These are phyloP conservation scores for Colletotrichum incanum DNA, from an alignment of 2,329 filamentous ascomycete genomes.

Conservation along the genomic window DNA sequence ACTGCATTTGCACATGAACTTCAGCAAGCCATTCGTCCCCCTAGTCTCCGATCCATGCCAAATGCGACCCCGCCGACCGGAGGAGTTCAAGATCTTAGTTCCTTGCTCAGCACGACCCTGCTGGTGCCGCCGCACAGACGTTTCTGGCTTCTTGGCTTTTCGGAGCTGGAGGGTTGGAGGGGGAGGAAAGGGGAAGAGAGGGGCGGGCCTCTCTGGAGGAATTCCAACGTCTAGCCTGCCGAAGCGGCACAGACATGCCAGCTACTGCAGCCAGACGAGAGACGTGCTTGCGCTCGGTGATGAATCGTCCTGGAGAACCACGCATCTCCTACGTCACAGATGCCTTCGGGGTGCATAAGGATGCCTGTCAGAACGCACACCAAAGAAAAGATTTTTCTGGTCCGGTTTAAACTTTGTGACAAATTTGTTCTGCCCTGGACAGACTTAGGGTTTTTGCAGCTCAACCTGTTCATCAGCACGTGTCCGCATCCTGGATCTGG, in stretches of 20 bases:
- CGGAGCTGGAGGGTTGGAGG: slow-evolving; percentile 22
- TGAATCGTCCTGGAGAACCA: slow-evolving; percentile 23
- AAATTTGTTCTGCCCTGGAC: not conserved
- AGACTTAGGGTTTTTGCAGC: slow-evolving; percentile 32
- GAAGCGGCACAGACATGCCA: slow-evolving; percentile 9
- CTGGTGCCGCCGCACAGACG: slow-evolving; percentile 34
- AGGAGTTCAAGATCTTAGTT: slow-evolving; percentile 41
- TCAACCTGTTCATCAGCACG: slow-evolving; percentile 24
- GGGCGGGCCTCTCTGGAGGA: slow-evolving; percentile 8
- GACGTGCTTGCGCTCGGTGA: slow-evolving; percentile 19
- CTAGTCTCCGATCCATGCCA: slow-evolving; percentile 34
- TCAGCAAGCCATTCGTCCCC: slow-evolving; percentile 29
- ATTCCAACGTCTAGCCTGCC: slow-evolving; percentile 29
- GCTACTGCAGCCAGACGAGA: not conserved
- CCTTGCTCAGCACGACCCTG: slow-evolving; percentile 31
- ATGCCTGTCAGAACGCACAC: slow-evolving; percentile 21
- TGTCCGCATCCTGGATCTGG: slow-evolving; percentile 32
- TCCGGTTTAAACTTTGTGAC: slow-evolving; percentile 7
- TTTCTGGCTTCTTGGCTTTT: slow-evolving; percentile 35
- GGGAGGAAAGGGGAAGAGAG: slow-evolving; percentile 1
- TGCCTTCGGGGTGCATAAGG: slow-evolving; percentile 26
- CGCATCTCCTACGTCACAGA: slow-evolving; percentile 40
- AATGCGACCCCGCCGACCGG: slow-evolving; percentile 37
- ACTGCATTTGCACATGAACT: slow-evolving; percentile 36
- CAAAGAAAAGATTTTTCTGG: not conserved